Base-by-base conservation (phyloP, 805 yeast genomes). In the Cyberlindnera xishuangbannaensis region DNA sequence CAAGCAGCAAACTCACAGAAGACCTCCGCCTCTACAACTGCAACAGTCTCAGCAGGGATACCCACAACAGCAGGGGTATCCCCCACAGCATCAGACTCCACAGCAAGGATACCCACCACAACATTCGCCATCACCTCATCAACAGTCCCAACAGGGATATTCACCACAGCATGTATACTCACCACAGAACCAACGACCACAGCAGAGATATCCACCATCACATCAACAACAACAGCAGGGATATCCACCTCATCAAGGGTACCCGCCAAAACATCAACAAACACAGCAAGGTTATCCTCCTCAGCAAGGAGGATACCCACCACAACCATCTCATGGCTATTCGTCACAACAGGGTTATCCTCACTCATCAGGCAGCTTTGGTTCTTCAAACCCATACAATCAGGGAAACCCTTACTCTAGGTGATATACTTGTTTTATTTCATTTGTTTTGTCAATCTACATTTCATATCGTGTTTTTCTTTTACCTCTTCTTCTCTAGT, bases 331-430 rank as follows among this genome's bases (percentile, higher is more conserved):
- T 9, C 23, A 9, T 14, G 27, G 27, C 4, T 27, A 31, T 13
- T 19, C 20, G 18, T n/a, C n/a, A n/a, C 28, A 25, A 8, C 28
- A 26, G 34, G 28, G 33, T 19, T 27, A 31, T 17, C 36, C 37
- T 15, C 36, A 28, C 25, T 20, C 32, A 16, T 16, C 39, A 12
- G 39, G 35, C 18, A 30, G 38, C 23, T 33, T 36, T 19, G 37
- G 17, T 6, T 12, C 20, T 19, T 23, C 28, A 11, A 40, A 34
- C 27, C 40, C 38, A 8, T 37, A 37, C 18, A 7, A 33, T 3
- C 41, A 43, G 21, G 47, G 41, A 3, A 41, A 43, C 17, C 45
- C 47, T 19, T 43, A 43, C 18, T 25, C 37, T 10, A 21, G 44
- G 25, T 41, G 33, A 36, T n/a, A 13, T n/a, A 17, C 15, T 18